These are phyloP conservation scores for Arthrinium puccinioides DNA, from an alignment of 2,329 filamentous ascomycete species.

Conservation along the genomic window DNA sequence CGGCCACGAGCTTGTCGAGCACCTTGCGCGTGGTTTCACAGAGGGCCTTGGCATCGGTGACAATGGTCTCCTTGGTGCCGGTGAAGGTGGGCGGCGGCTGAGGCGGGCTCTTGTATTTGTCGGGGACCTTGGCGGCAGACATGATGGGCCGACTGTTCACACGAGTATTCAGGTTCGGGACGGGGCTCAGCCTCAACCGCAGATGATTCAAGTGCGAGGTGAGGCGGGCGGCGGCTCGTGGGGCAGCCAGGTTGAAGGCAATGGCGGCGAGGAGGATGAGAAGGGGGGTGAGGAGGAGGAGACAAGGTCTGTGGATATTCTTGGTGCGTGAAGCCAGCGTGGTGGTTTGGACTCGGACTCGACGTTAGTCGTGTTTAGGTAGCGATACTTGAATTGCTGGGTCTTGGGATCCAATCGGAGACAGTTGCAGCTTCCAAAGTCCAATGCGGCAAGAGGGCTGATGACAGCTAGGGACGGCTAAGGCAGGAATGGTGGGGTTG, in stretches of 20 bases:
- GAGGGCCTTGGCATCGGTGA: conserved; percentile 58
- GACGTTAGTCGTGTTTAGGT: too few species aligned
- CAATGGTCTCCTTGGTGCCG: conserved; percentile 61
- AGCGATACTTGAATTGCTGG: too few species aligned
- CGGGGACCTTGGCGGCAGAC: conserved; percentile 56
- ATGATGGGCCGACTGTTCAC: conserved; percentile 23
- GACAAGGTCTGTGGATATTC: conserved; percentile 18
- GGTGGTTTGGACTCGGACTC: background rate
- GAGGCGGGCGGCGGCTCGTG: conserved; percentile 52
- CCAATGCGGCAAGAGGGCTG: too few species aligned
- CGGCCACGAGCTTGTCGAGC: conserved; percentile 60
- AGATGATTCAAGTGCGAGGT: conserved; percentile 50
- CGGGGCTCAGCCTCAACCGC: conserved; percentile 27
- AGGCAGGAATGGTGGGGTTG: too few species aligned
- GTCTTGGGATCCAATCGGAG: too few species aligned
- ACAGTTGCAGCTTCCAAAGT: too few species aligned
- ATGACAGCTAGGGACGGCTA: too few species aligned
- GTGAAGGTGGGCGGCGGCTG: conserved; percentile 74
- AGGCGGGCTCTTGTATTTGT: conserved; percentile 65
- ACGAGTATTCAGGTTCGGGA: conserved; percentile 15
- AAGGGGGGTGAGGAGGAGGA: conserved; percentile 37
- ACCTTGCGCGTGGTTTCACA: conserved; percentile 56
- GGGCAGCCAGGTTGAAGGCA: conserved; percentile 59
- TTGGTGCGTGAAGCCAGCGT: conserved; percentile 1
- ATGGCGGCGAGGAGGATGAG: conserved; percentile 48